Evolutionary conservation across 176 grass and related monocot species (phyloP).

Genomic region (Pontederia crassipes): DNA sequence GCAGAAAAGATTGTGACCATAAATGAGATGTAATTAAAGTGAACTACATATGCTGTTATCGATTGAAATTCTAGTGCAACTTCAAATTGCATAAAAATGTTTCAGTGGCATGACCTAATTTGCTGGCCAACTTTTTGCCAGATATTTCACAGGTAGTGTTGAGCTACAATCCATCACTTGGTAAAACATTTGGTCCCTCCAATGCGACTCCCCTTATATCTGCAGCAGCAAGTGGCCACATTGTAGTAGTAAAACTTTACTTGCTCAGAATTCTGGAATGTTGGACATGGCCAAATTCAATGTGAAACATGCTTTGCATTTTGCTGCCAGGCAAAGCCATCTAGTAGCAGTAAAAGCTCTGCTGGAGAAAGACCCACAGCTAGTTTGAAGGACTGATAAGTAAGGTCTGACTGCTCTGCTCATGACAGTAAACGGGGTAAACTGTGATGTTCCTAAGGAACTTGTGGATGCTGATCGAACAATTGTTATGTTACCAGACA

Average conservation of each 20-base stretch:
- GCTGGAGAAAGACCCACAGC: conserved; percentile 49
- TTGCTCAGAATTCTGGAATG: conserved; percentile 42
- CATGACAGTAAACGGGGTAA: conserved; percentile 82
- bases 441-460: conserved; percentile 39
- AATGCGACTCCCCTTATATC: conserved; percentile 88
- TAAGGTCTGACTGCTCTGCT: conserved; percentile 87
- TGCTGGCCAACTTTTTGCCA: conserved; percentile 21
- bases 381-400: conserved; percentile 86
- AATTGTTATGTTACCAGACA: conserved; percentile 89
- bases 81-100: conserved; percentile 3
- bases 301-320: conserved; percentile 83
- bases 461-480: conserved; percentile 81
- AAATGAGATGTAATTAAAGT: no score
- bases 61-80: neutral
- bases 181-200: conserved; percentile 76
- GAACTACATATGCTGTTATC: no score
- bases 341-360: conserved; percentile 58
- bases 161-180: conserved; percentile 55
- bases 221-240: conserved; percentile 59
- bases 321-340: conserved; percentile 75
- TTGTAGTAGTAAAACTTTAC: conserved; percentile 67
- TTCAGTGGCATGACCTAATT: no score
- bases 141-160: conserved; percentile 74
- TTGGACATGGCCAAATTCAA: conserved; percentile 58
- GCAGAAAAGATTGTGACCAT: no score